These are phyloP conservation scores for Pseudisothecium myosuroides DNA, from an alignment of 225 moss, liverwort and hornwort species.

Conservation along the genomic window DNA sequence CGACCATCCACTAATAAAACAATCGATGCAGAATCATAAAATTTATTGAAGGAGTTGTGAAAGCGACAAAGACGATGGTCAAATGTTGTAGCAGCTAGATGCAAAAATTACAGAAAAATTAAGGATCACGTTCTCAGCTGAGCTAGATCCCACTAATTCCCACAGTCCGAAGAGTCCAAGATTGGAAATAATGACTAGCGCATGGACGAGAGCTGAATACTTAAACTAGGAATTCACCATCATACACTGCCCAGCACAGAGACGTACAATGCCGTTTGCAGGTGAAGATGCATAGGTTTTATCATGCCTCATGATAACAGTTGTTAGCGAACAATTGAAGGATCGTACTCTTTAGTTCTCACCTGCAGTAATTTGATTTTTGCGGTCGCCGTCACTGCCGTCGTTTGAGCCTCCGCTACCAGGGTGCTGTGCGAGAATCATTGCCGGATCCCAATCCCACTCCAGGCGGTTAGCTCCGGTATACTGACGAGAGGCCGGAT, in stretches of 20 bases:
- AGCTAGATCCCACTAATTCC: neutral
- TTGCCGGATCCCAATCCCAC: conserved; percentile 93
- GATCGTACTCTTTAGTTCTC: neutral
- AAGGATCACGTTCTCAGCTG: neutral
- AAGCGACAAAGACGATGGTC: neutral
- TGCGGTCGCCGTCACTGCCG: conserved; percentile 63
- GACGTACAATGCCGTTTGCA: neutral
- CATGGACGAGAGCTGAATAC: neutral
- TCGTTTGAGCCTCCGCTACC: conserved; percentile 58
- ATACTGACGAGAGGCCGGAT: conserved; percentile 52
- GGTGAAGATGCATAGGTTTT: neutral
- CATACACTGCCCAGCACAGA: neutral
- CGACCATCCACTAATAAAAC: neutral
- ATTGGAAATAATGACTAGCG: neutral
- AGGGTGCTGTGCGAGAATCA: conserved; percentile 84
- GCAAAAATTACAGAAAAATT: neutral
- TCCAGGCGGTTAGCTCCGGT: conserved; percentile 57
- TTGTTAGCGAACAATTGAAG: neutral
- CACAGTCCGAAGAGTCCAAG: neutral
- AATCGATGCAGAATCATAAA: neutral
- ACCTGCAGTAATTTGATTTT: conserved; percentile 50
- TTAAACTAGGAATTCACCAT: neutral
- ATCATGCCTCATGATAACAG: neutral
- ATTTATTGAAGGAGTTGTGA: neutral
- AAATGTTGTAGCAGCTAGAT: neutral